Percentiles rank a stretch among this genome's conserved stretches.
These are phyloP conservation scores for Eucalyptus pauciflora DNA, from an alignment of 345 rosid genomes.

Conservation along the genomic window DNA sequence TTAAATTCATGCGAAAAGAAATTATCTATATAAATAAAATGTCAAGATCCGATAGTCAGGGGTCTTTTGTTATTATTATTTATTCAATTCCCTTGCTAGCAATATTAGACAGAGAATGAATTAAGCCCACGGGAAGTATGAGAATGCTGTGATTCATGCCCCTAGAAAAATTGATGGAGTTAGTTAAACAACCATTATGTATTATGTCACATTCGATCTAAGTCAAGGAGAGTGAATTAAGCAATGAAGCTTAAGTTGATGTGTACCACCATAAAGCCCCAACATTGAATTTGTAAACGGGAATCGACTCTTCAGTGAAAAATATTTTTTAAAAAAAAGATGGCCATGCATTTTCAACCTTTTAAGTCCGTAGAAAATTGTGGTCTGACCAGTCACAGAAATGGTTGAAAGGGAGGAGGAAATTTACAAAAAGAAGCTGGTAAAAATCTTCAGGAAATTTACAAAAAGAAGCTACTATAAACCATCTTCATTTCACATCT, in stretches of 20 bases:
- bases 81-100: neutral
- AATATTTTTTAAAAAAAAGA: neutral
- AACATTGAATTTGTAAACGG: neutral
- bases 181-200: neutral
- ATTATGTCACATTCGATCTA: neutral
- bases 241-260: neutral
- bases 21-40: fast-evolving
- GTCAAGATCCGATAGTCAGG: neutral
- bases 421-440: neutral
- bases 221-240: neutral
- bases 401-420: neutral
- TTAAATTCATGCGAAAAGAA: neutral
- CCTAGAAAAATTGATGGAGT: neutral
- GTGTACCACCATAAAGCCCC: neutral
- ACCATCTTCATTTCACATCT: neutral
- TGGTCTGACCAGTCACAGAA: neutral
- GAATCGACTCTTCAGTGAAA: neutral
- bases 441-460: neutral
- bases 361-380: neutral
- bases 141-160: neutral
- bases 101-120: neutral
- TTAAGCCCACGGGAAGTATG: neutral
- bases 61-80: neutral
- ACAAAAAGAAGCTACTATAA: neutral
- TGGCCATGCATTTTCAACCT: neutral